Conservation (phyloP, 768 basidiomycete genomes). For the Tylopilus vinaceipallidus region DNA sequence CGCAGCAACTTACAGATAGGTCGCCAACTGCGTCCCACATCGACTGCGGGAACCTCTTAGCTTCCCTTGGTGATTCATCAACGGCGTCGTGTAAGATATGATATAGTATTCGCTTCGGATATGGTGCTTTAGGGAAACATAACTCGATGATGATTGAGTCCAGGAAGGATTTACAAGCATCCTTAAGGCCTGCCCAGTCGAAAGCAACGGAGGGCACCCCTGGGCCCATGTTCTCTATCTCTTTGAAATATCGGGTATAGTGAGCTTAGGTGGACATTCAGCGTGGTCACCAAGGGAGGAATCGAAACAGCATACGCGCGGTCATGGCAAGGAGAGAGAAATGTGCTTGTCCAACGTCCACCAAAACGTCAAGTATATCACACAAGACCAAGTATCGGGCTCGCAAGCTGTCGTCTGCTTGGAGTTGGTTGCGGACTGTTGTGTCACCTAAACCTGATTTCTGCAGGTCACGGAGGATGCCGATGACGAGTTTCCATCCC, state of each 20-base stretch:
- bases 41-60: slow-evolving; percentile 72
- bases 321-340: slow-evolving; percentile 71
- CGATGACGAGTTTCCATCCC: slow-evolving; percentile 73
- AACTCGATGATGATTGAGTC: slow-evolving; percentile 84
- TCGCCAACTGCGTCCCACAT: slow-evolving; percentile 84
- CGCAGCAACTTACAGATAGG: slow-evolving; percentile 56
- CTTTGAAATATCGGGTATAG: slow-evolving; percentile 70
- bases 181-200: slow-evolving; percentile 59
- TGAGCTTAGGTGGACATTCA: slow-evolving; percentile 47
- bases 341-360: slow-evolving; percentile 58
- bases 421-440: slow-evolving; percentile 52
- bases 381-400: slow-evolving; percentile 61
- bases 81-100: slow-evolving; percentile 68
- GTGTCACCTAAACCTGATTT: slow-evolving; percentile 53
- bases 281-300: background rate
- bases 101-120: slow-evolving; percentile 65
- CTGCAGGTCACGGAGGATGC: slow-evolving; percentile 55
- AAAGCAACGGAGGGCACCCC: slow-evolving; percentile 59
- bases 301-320: slow-evolving; percentile 49
- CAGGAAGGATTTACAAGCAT: slow-evolving; percentile 71
- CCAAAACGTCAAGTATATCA: slow-evolving; percentile 59
- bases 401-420: slow-evolving; percentile 48
- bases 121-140: slow-evolving; percentile 67
- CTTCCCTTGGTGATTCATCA: slow-evolving; percentile 70
- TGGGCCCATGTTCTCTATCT: slow-evolving; percentile 34